phyloP scores from a whole-genome alignment of 352 stramenopile species.

The Phytophthora multivora region DNA sequence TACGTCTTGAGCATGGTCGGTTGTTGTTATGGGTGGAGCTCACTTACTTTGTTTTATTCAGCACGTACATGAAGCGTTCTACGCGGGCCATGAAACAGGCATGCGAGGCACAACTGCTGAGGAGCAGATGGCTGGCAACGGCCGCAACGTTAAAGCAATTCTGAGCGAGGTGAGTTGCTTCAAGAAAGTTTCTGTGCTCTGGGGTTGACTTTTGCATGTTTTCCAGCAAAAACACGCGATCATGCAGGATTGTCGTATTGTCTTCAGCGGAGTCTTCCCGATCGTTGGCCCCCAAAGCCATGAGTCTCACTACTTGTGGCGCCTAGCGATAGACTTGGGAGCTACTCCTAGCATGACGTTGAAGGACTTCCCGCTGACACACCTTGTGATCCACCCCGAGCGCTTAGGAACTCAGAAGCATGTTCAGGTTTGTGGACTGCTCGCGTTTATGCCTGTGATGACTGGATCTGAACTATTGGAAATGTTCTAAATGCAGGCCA shows the following conservation, averaged over 20 bases:
- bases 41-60: slow-evolving; percentile 13
- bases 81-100: slow-evolving; percentile 47
- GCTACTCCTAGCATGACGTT: slow-evolving; percentile 70
- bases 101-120: slow-evolving; percentile 59
- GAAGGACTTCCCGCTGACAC: slow-evolving; percentile 79
- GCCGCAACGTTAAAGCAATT: slow-evolving; percentile 72
- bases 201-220: slow-evolving; percentile 6
- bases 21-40: not conserved
- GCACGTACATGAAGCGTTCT: slow-evolving; percentile 70
- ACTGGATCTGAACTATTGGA: not conserved
- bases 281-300: slow-evolving; percentile 58
- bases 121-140: slow-evolving; percentile 73
- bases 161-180: slow-evolving; percentile 51
- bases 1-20: slow-evolving; percentile 11
- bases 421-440: slow-evolving; percentile 44
- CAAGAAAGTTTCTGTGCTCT: not conserved
- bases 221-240: slow-evolving; percentile 72
- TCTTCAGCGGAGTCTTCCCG: slow-evolving; percentile 86
- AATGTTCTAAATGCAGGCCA: slow-evolving; percentile 43
- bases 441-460: not conserved
- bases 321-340: slow-evolving; percentile 72
- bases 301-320: slow-evolving; percentile 78
- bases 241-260: slow-evolving; percentile 64
- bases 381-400: slow-evolving; percentile 83
- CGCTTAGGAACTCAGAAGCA: slow-evolving; percentile 85